Conservation (phyloP, 805 yeast species). For the Sporopachydermia lactativora region DNA sequence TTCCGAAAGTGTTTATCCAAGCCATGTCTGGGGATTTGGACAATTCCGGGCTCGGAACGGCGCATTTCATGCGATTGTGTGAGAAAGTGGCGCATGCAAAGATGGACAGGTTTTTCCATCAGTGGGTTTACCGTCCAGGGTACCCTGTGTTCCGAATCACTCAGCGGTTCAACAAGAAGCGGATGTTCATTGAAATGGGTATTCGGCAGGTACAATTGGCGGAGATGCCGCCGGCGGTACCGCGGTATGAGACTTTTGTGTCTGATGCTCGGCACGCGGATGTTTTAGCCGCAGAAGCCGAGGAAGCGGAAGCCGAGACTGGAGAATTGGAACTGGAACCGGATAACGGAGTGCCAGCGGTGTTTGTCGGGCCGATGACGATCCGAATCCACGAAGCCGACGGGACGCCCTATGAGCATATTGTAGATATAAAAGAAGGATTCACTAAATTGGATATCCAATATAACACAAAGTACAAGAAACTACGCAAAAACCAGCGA, state of each 20-base stretch:
- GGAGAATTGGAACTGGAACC: conserved; percentile 13
- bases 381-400: conserved; percentile 95
- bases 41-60: conserved; percentile 62
- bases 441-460: conserved; percentile 84
- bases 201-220: conserved; percentile 78
- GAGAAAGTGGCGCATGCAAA: conserved; percentile 86
- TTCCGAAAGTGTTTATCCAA: conserved; percentile 82
- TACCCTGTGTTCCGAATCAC: conserved; percentile 81
- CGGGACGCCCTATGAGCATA: conserved; percentile 97
- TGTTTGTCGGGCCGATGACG: conserved; percentile 79
- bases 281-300: conserved; percentile 5
- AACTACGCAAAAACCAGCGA: conserved; percentile 49
- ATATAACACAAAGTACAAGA: conserved; percentile 85
- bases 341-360: neutral
- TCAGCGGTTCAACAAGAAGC: conserved; percentile 84
- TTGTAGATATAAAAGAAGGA: conserved; percentile 77
- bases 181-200: conserved; percentile 89
- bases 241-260: conserved; percentile 23
- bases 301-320: conserved; percentile 9
- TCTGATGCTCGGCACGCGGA: conserved; percentile 25
- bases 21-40: conserved; percentile 91
- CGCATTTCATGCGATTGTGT: conserved; percentile 85
- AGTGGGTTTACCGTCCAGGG: conserved; percentile 87
- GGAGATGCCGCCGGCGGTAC: conserved; percentile 29
- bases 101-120: conserved; percentile 71